phyloP scores from a whole-genome alignment of 345 rosid species.

The Citrus maxima region DNA sequence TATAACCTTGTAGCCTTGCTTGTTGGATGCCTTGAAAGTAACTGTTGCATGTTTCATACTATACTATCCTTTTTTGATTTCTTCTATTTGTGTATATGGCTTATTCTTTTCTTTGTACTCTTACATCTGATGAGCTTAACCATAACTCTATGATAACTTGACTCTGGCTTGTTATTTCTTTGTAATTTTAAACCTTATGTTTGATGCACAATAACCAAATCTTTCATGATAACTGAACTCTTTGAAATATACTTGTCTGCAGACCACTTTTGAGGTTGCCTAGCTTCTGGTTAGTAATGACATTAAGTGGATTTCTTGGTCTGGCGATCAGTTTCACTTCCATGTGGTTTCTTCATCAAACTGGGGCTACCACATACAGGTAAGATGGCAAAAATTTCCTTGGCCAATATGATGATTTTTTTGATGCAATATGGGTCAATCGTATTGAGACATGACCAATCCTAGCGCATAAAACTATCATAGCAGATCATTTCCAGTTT shows the following conservation, averaged over 20 bases:
- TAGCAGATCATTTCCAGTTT: neutral
- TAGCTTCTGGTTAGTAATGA: slow-evolving; percentile 81
- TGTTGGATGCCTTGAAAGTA: neutral
- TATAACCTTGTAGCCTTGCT: neutral
- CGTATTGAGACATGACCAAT: neutral
- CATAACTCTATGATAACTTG: neutral
- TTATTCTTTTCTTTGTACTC: neutral
- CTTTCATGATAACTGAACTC: slow-evolving; percentile 6
- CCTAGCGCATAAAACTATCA: neutral
- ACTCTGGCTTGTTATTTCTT: neutral
- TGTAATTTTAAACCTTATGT: neutral
- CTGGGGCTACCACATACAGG: slow-evolving; percentile 99
- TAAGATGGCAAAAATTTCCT: slow-evolving; percentile 17
- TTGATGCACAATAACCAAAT: neutral
- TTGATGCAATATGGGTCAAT: neutral
- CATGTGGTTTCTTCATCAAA: slow-evolving; percentile 99
- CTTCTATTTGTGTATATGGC: neutral
- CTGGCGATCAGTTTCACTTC: slow-evolving; percentile 98
- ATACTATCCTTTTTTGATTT: neutral
- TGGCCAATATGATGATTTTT: neutral
- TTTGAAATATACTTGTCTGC: slow-evolving; percentile 22
- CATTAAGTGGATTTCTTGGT: slow-evolving; percentile 90
- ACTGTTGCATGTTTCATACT: neutral
- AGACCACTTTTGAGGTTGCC: slow-evolving; percentile 88
- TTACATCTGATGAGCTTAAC: neutral